Base-by-base conservation (phyloP, 352 stramenopile species). In the Phytopythium chamaehyphon region DNA sequence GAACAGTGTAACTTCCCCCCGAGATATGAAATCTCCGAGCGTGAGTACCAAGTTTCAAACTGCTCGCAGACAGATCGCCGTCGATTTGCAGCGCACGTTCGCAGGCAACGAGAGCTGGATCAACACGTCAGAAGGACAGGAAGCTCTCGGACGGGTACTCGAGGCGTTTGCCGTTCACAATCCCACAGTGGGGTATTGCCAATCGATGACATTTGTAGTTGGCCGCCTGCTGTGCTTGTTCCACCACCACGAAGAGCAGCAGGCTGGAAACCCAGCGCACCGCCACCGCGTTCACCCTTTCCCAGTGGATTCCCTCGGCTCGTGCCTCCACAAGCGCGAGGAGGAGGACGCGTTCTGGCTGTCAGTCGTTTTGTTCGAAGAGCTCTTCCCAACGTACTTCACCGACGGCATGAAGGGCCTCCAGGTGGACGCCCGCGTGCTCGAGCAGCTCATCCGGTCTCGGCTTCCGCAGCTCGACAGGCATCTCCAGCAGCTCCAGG, bases 121-220 rank as follows among this genome's bases (percentile, higher is more conserved):
- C 42, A 83, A 81, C 38, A 71, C 67, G 6, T 12, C 28, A 0
- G 55, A 62, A 0, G 80, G 82, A 0, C 70, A 86, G 26, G 44
- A 44, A 1, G 61, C 73, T 21, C 61, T 96, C 28, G 68, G 77
- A 42, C 65, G 83, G 7, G 76, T 96, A 21, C 54, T 96, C 8
- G 53, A 89, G 10, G 71, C 84, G 12, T 96, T 93, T 46, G 85
- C 87, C 0, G 39, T 93, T 24, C 76, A 90, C 51, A 93, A 96
- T 50, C 55, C 73, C 21, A 51, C 49, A 19, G 64, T 96, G 6
- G 88, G 88, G 14, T 96, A 96, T 57, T 96, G 87, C 44, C 87
- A 96, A 61, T 89, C 77, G 18, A 95, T 96, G 84, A 96, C 88
- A 37, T 96, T 95, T 48, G 75, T 96, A 19, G 83, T 83, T 8